Base-by-base conservation (phyloP, 257 asterid genomes). In the Solanum tarapatanum region DNA sequence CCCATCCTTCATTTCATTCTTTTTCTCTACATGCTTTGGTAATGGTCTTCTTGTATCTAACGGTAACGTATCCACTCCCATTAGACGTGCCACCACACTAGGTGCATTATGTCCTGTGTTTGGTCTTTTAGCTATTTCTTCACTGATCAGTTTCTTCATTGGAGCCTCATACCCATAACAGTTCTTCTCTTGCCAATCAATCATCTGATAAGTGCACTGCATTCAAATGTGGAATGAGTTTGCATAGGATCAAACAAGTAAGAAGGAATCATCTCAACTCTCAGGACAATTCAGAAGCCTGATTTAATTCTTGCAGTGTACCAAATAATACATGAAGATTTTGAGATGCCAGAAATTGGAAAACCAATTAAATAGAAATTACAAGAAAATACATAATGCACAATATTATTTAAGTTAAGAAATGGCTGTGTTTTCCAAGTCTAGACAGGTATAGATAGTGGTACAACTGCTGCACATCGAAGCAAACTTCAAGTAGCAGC, bases 1-100 rank as follows among this genome's bases (percentile, higher is more conserved):
- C 88, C 74, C 88, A 17, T 70, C 64, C n/a, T 83, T 90, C 92
- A 55, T 62, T 85, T 86, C 93, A 77, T 88, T 90, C 85, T 87
- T 91, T 28, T 76, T 88, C 87, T 91, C 92, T 69, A 85, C 79
- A 84, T 58, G 76, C 87, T 85, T 88, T 69, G 88, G 83, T 11
- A 79, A 85, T 37, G 95, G 45, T 72, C 90, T 93, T 68, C 90
- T 92, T 73, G 94, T 84, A 89, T 93, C 95, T 70, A 94, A 89
- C 58, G 99, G 98, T 86, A 94, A 86, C 84, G 70, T 88, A 88
- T 97, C 99, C 76, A 97, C 98, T 83, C 99, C 99, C 99, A 97
- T 97, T 37, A 97, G 94, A 88, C 99, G 99, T 85, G 99, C 99
- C 89, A 97, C 96, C 41, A 95, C 95, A 87, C 99, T 93, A 36